Conservation (phyloP, 805 yeast species). For the Saccharomycopsis olivae region DNA sequence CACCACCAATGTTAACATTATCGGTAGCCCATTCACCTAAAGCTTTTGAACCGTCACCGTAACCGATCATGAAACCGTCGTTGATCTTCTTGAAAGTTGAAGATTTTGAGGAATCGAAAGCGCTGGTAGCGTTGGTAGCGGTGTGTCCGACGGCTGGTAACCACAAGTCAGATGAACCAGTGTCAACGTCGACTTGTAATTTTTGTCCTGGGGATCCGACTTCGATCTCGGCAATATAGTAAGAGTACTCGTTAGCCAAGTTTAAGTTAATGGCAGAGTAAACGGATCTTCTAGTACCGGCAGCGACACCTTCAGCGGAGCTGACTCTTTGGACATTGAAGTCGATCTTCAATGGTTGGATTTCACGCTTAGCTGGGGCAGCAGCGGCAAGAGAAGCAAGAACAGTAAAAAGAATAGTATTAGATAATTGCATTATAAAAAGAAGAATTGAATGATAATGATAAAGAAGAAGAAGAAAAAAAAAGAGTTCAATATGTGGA, state of each 20-base stretch:
- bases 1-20: slow-evolving; percentile 18
- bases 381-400: slow-evolving; percentile 13
- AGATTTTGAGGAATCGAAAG: slow-evolving; percentile 26
- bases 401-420: slow-evolving; percentile 8
- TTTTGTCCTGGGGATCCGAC: slow-evolving; percentile 36
- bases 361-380: slow-evolving; percentile 10
- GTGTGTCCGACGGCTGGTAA: slow-evolving; percentile 24
- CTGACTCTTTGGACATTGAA: slow-evolving; percentile 11
- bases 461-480: neutral
- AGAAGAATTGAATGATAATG: neutral
- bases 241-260: slow-evolving; percentile 30
- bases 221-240: slow-evolving; percentile 33
- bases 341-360: slow-evolving; percentile 10
- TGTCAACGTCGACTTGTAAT: slow-evolving; percentile 33
- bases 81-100: slow-evolving; percentile 24
- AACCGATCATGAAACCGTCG: slow-evolving; percentile 30
- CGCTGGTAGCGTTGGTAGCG: slow-evolving; percentile 25
- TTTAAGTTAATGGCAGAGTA: slow-evolving; percentile 19
- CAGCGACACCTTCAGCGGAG: neutral
- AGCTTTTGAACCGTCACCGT: slow-evolving; percentile 40
- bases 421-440: slow-evolving; percentile 13
- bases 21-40: slow-evolving; percentile 33
- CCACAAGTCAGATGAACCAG: slow-evolving; percentile 44
- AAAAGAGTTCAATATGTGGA: too few relatives aligned
- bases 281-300: slow-evolving; percentile 1